Conservation (phyloP, 2,329 filamentous ascomycete species). For the Didymella segeticola region DNA sequence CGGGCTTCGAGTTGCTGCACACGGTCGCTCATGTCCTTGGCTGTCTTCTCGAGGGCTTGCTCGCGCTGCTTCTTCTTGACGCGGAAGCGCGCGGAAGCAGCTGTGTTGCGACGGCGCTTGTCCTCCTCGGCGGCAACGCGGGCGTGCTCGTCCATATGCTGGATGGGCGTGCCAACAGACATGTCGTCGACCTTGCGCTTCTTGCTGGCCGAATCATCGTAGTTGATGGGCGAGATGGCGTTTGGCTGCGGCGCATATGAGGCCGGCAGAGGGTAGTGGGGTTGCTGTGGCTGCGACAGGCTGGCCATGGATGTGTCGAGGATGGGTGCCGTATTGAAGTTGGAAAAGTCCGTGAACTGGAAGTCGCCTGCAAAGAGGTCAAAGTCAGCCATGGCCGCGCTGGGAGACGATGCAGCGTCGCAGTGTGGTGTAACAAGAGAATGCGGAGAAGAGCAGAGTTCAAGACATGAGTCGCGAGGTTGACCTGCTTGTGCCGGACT, state of each 20-base stretch:
- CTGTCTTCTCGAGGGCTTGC: conserved; percentile 58
- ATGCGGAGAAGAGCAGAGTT: conserved; percentile 1
- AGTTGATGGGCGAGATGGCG: conserved; percentile 38
- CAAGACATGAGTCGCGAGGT: conserved; percentile 7
- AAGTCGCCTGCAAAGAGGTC: conserved; percentile 51
- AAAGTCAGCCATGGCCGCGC: conserved; percentile 44
- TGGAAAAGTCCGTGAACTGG: conserved; percentile 56
- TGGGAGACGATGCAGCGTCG: conserved; percentile 4
- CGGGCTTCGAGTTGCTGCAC: conserved; percentile 60
- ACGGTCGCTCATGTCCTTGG: conserved; percentile 60
- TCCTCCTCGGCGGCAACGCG: conserved; percentile 59
- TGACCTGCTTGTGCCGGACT: conserved; percentile 17
- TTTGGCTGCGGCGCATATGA: conserved; percentile 38
- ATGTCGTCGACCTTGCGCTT: conserved; percentile 56
- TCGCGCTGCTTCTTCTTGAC: conserved; percentile 64
- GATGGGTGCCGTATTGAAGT: conserved; percentile 43
- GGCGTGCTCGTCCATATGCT: conserved; percentile 54
- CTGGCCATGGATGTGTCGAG: conserved; percentile 41
- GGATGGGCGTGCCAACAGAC: conserved; percentile 37
- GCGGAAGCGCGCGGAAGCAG: conserved; percentile 60
- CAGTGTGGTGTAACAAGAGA: conserved; percentile 4
- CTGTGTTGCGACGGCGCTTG: conserved; percentile 61
- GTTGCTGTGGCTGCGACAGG: conserved; percentile 36
- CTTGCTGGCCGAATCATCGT: conserved; percentile 45
- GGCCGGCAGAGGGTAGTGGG: conserved; percentile 34